phyloP scores from a whole-genome alignment of 2,329 filamentous ascomycete genomes.

The Colletotrichum sidae region DNA sequence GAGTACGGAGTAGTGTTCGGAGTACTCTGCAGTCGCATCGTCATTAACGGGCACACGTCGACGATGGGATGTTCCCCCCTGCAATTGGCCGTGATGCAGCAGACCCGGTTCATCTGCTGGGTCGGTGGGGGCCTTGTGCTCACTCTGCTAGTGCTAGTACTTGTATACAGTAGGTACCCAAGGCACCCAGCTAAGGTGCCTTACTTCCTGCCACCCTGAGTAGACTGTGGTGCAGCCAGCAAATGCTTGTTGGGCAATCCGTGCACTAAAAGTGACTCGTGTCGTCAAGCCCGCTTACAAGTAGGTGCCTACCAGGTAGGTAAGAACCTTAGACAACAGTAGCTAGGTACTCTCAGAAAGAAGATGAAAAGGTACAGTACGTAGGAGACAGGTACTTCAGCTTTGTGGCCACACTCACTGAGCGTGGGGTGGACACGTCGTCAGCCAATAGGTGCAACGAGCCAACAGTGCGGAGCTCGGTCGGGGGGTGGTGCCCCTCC shows the following conservation, averaged over 20 bases:
- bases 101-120: constrained; percentile 12
- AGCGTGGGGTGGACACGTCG: constrained; percentile 2
- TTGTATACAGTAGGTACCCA: background rate
- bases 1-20: constrained; percentile 2
- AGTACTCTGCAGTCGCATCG: background rate
- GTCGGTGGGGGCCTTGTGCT: constrained; percentile 20
- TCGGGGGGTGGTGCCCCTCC: constrained; percentile 8
- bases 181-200: background rate
- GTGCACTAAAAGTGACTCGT: background rate
- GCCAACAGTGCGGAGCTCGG: constrained; percentile 21
- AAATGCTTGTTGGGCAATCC: too few relatives aligned
- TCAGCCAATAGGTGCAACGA: constrained; percentile 25
- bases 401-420: too few relatives aligned
- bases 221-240: too few relatives aligned
- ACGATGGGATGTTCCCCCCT: background rate
- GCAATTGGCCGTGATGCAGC: constrained; percentile 13
- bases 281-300: background rate
- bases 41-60: constrained; percentile 3
- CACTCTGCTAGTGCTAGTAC: constrained; percentile 3
- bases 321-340: too few relatives aligned
- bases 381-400: too few relatives aligned
- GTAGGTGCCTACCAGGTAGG: too few relatives aligned
- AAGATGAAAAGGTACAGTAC: too few relatives aligned
- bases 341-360: too few relatives aligned
- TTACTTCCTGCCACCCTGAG: background rate